These are phyloP conservation scores for Penicillium sp. DNA, from an alignment of 2,329 filamentous ascomycete genomes.

Conservation along the genomic window DNA sequence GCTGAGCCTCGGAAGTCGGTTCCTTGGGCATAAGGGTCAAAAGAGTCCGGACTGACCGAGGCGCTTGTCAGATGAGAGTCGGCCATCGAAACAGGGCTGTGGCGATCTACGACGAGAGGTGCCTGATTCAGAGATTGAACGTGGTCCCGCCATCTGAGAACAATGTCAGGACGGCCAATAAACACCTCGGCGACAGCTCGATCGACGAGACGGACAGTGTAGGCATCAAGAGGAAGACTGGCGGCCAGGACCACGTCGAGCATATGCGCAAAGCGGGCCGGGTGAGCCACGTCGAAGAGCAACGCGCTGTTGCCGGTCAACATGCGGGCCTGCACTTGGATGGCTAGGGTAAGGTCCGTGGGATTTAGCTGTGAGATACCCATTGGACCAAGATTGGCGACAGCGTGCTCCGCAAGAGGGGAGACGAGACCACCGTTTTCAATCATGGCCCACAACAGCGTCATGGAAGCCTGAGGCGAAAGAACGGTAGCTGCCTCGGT, in stretches of 20 bases:
- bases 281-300: constrained; percentile 50
- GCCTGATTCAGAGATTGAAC: constrained; percentile 41
- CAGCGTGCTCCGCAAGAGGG: constrained; percentile 54
- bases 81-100: constrained; percentile 34
- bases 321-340: constrained; percentile 54
- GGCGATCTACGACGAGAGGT: constrained; percentile 37
- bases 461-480: constrained; percentile 51
- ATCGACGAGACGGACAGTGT: constrained; percentile 53
- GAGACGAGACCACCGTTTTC: constrained; percentile 59
- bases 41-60: constrained; percentile 69
- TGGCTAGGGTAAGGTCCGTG: constrained; percentile 51
- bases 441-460: constrained; percentile 58
- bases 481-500: constrained; percentile 48
- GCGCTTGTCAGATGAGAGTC: constrained; percentile 49
- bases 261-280: constrained; percentile 56
- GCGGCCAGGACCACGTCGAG: constrained; percentile 52
- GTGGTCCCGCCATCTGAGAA: constrained; percentile 55
- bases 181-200: constrained; percentile 52
- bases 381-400: constrained; percentile 56
- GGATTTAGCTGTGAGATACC: constrained; percentile 51
- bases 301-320: constrained; percentile 36
- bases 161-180: constrained; percentile 41
- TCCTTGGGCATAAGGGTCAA: constrained; percentile 82
- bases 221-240: constrained; percentile 49
- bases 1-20: constrained; percentile 93